Percentiles rank a stretch among this genome's conserved stretches.
phyloP scores from a whole-genome alignment of 2,329 filamentous ascomycete genomes.

The Fusarium nurragi region DNA sequence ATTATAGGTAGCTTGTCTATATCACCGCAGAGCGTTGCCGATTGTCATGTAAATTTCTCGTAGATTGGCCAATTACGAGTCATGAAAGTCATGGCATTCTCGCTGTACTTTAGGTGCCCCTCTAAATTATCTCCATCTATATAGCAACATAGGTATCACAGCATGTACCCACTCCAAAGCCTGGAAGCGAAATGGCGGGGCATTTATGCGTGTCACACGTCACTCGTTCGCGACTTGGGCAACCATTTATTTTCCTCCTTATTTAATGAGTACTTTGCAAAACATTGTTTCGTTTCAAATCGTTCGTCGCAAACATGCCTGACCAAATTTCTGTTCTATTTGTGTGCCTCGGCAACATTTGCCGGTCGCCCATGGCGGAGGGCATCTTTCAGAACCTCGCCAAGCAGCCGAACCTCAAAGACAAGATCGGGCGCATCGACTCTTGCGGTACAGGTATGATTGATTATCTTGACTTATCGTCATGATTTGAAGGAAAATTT shows the following conservation, averaged over 20 bases:
- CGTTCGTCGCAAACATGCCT: slow-evolving; percentile 46
- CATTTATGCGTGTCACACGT: slow-evolving; percentile 36
- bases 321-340: slow-evolving; percentile 79
- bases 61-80: neutral
- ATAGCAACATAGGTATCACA: too few species aligned
- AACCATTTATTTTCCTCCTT: neutral
- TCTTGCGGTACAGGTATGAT: slow-evolving; percentile 80
- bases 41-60: neutral
- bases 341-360: slow-evolving; percentile 97
- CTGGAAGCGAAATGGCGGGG: slow-evolving; percentile 41
- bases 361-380: slow-evolving; percentile 93
- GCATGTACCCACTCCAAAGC: slow-evolving; percentile 34
- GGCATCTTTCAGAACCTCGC: slow-evolving; percentile 84
- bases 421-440: slow-evolving; percentile 75
- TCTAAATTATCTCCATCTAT: slow-evolving; percentile 24
- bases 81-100: neutral
- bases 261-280: slow-evolving; percentile 1
- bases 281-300: neutral
- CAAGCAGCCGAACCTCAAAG: slow-evolving; percentile 67
- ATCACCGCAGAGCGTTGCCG: slow-evolving; percentile 13
- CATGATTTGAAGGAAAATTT: neutral
- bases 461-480: slow-evolving; percentile 2
- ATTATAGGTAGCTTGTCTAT: slow-evolving; percentile 21
- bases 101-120: slow-evolving; percentile 18
- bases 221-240: neutral